phyloP scores from a whole-genome alignment of 129 eudicot species.

The Pseudognaphalium luteoalbum region DNA sequence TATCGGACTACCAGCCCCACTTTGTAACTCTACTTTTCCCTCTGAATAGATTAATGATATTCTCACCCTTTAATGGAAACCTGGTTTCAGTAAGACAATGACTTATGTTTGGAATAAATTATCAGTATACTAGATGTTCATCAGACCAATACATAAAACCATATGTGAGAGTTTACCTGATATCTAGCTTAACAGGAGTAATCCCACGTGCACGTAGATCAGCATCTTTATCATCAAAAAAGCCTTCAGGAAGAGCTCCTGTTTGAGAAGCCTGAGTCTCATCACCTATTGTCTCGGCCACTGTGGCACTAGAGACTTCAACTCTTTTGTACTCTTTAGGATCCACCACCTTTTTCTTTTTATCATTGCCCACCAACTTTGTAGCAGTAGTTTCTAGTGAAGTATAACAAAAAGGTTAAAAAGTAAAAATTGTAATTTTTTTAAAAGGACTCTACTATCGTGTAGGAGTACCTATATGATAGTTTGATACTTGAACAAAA shows the following conservation, averaged over 20 bases:
- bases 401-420: background rate
- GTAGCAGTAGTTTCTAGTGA: conserved; percentile 39
- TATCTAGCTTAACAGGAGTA: conserved; percentile 75
- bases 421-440: background rate
- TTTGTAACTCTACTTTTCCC: background rate
- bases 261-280: conserved; percentile 44
- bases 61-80: background rate
- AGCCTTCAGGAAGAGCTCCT: conserved; percentile 78
- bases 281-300: conserved; percentile 27
- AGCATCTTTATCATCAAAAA: conserved; percentile 92
- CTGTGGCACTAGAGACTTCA: conserved; percentile 29
- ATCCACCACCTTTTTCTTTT: conserved; percentile 34
- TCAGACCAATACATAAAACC: conserved; percentile 9
- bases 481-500: background rate
- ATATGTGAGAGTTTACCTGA: conserved; percentile 53
- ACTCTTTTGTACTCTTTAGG: conserved; percentile 33
- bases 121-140: conserved; percentile 10
- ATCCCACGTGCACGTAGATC: conserved; percentile 97
- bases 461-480: background rate
- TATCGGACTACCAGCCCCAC: background rate
- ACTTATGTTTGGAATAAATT: conserved; percentile 13
- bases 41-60: background rate
- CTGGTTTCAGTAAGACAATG: conserved; percentile 13
- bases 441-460: background rate
- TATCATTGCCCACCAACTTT: conserved; percentile 31